Evolutionary conservation across 805 yeast species (phyloP), one percentile per base, ranked within the genome.

Genomic region (Candida krabiensis): DNA sequence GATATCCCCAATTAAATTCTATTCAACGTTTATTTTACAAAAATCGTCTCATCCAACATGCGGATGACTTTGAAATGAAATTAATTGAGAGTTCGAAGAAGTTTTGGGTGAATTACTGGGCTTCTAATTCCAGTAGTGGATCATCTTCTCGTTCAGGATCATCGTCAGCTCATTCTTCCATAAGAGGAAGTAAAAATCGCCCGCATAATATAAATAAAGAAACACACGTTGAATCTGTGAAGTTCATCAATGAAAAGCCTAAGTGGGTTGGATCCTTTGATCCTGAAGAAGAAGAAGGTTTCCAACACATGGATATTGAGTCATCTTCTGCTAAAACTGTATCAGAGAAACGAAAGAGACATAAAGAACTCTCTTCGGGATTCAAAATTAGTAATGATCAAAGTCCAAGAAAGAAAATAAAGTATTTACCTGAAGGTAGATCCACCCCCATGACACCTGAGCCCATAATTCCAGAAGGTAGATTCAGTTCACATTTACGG

Each of bases 21-120:
- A 55, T 73, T 9, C 86, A 78, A 48, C 75, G 66, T 28, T 73
- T 74, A 40, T 76, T 64, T 51, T 78, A 70, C 53, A 75, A 73
- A 48, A 70, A 78, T 49, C 50, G 86, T 35, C 70, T 78, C 42
- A 44, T 67, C 38, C 52, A 52, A 5, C 58, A 67, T 17, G 41
- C 41, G 0, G 64, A 48, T 1, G 51, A 33, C 9, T 51, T 75
- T 18, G 43, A 46, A 1, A 53, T 46, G 5, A 69, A 63, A 35
- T 43, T 79, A 9, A 47, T 45, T 0, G 59, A 47, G 3, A 56
- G 53, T 13, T 62, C 78, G 1, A 59, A 55, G 15, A 58, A 63
- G 4, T 80, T 79, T 46, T 80, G 86, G 86, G 46, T 50, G 5
- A 44, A 53, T 2, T 80, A 79, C 42, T 79, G 84, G 83, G 41